Percentiles rank a stretch among this genome's conserved stretches.
Evolutionary conservation across 2,329 filamentous ascomycete species (phyloP).

Genomic region (Phialophora tarda): DNA sequence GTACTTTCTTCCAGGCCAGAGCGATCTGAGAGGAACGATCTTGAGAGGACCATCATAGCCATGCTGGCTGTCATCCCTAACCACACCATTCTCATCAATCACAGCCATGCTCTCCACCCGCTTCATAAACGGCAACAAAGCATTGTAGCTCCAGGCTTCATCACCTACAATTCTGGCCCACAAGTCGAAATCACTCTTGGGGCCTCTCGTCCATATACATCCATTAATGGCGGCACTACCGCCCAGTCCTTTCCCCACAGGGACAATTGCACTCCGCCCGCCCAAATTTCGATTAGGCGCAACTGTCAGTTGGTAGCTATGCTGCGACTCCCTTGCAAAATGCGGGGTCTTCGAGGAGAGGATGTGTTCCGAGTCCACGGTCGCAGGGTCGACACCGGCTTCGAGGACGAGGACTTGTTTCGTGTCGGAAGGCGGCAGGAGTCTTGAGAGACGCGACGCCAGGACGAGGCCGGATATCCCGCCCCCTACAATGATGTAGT

Average conservation of each 20-base stretch:
- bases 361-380: conserved; percentile 11
- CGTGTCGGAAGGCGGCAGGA: conserved; percentile 11
- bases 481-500: conserved; percentile 35
- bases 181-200: conserved; percentile 53
- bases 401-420: conserved; percentile 31
- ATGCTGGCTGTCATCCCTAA: conserved; percentile 24
- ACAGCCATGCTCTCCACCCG: conserved; percentile 46
- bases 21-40: conserved; percentile 13
- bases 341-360: neutral
- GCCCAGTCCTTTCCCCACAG: conserved; percentile 47
- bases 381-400: conserved; percentile 24
- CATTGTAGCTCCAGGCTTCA: conserved; percentile 53
- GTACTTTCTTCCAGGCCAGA: conserved; percentile 40
- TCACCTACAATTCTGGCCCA: conserved; percentile 54
- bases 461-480: conserved; percentile 31
- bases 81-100: neutral
- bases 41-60: conserved; percentile 25
- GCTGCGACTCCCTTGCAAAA: conserved; percentile 11
- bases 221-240: conserved; percentile 53
- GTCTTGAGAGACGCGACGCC: conserved; percentile 28
- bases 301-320: conserved; percentile 18
- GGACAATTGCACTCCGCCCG: conserved; percentile 10
- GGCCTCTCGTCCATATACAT: conserved; percentile 51
- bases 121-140: conserved; percentile 55
- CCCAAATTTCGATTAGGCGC: conserved; percentile 21